Conservation (phyloP, 1,284 basidiomycete species). For the Anthracocystis walkeri region DNA sequence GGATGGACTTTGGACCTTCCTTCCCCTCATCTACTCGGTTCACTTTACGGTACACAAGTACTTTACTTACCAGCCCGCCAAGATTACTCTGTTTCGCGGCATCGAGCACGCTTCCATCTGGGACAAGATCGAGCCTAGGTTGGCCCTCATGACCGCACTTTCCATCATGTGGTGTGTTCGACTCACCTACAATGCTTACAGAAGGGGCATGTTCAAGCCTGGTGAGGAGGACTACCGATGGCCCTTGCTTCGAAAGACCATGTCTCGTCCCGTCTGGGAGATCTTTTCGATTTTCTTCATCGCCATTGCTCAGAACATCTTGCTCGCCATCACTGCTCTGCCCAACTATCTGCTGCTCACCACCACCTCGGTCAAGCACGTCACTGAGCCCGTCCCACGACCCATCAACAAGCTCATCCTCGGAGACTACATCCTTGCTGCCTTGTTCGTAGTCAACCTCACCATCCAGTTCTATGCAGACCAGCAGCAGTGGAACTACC, state of each 20-base stretch:
- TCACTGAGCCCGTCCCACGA: conserved; percentile 71
- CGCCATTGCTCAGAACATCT: conserved; percentile 80
- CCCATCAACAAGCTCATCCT: conserved; percentile 72
- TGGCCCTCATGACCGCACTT: conserved; percentile 69
- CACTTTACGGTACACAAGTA: conserved; percentile 63
- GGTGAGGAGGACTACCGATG: conserved; percentile 92
- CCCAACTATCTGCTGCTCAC: conserved; percentile 75
- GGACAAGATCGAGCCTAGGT: conserved; percentile 64
- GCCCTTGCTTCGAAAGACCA: conserved; percentile 78
- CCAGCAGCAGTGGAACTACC: conserved; percentile 87
- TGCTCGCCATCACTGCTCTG: conserved; percentile 75
- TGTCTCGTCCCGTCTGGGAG: conserved; percentile 81
- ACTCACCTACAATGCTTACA: conserved; percentile 84
- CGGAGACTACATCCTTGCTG: conserved; percentile 78
- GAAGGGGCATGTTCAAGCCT: conserved; percentile 82
- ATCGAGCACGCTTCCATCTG: conserved; percentile 40
- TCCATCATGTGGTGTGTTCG: conserved; percentile 72
- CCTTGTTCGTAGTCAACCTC: conserved; percentile 76
- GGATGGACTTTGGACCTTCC: conserved; percentile 66
- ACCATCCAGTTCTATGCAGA: conserved; percentile 83
- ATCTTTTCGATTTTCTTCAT: conserved; percentile 85
- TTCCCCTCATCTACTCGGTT: conserved; percentile 60
- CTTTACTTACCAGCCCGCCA: conserved; percentile 50
- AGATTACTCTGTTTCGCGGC: conserved; percentile 37
- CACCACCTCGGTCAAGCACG: conserved; percentile 56